Evolutionary conservation across 805 yeast species (phyloP).

Genomic region (Zygosaccharomyces bisporus): DNA sequence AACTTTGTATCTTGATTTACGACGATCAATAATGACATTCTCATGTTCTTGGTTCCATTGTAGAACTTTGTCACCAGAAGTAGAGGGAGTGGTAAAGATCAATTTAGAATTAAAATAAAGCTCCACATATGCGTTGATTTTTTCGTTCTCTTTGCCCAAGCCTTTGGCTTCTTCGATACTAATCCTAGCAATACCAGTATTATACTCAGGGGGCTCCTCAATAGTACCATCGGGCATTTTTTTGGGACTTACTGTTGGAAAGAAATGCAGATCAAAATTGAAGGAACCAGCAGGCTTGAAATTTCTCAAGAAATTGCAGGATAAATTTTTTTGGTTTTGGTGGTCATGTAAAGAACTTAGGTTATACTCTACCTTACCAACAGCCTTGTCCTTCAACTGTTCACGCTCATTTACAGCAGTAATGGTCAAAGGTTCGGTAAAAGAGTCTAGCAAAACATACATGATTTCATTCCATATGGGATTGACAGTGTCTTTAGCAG

Average conservation of each 20-base stretch:
- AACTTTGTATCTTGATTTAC: constrained; percentile 64
- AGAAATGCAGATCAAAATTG: constrained; percentile 63
- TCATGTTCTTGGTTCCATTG: constrained; percentile 61
- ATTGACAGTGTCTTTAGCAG: constrained; percentile 57
- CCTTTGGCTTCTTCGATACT: constrained; percentile 43
- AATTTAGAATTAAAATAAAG: constrained; percentile 60
- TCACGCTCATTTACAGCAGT: constrained; percentile 72
- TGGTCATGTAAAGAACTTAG: constrained; percentile 60
- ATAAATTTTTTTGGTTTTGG: constrained; percentile 46
- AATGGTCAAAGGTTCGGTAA: constrained; percentile 78
- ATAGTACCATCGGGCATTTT: constrained; percentile 72
- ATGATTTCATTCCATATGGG: constrained; percentile 87
- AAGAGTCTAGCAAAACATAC: constrained; percentile 63
- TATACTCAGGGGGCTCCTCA: constrained; percentile 84
- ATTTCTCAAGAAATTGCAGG: constrained; percentile 66
- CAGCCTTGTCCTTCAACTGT: constrained; percentile 64
- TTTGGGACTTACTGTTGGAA: constrained; percentile 64
- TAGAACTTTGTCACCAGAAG: constrained; percentile 57
- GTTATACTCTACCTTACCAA: constrained; percentile 76
- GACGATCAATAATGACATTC: constrained; percentile 66
- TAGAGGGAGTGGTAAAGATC: constrained; percentile 47
- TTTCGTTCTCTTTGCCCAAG: constrained; percentile 42
- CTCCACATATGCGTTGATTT: constrained; percentile 66
- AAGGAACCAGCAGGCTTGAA: constrained; percentile 80
- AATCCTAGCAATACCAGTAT: constrained; percentile 80